Evolutionary conservation across 805 yeast genomes (phyloP).

Genomic region (Lachancea meyersii): DNA sequence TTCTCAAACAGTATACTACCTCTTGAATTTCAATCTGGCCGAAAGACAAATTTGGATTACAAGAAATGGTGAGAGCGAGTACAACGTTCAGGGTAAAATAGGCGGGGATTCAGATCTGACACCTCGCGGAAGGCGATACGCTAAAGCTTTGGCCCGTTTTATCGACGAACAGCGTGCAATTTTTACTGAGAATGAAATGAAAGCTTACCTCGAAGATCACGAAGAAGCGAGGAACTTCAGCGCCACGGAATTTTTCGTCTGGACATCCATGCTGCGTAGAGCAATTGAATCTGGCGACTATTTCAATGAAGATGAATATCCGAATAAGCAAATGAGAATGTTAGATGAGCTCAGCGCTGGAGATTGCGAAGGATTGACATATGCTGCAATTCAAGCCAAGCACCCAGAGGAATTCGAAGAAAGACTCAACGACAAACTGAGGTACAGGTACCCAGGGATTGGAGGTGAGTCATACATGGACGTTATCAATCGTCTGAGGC

Average conservation of each 20-base stretch:
- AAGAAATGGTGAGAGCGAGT: constrained; percentile 88
- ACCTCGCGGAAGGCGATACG: constrained; percentile 66
- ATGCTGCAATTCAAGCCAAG: constrained; percentile 67
- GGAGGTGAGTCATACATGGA: constrained; percentile 96
- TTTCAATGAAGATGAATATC: constrained; percentile 69
- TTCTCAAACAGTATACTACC: constrained; percentile 86
- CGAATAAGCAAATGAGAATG: constrained; percentile 85
- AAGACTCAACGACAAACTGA: constrained; percentile 68
- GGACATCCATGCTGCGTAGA: constrained; percentile 84
- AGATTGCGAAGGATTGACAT: constrained; percentile 85
- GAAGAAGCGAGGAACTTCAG: constrained; percentile 26
- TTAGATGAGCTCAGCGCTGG: constrained; percentile 93
- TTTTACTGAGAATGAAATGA: constrained; percentile 58
- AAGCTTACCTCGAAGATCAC: constrained; percentile 33
- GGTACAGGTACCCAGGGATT: constrained; percentile 91
- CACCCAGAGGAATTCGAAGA: constrained; percentile 76
- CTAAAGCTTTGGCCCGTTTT: constrained; percentile 67
- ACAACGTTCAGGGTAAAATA: constrained; percentile 76
- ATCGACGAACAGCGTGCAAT: constrained; percentile 63
- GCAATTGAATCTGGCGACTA: constrained; percentile 70
- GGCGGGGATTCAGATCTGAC: constrained; percentile 90
- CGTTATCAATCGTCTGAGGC: constrained; percentile 83
- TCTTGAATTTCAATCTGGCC: constrained; percentile 79
- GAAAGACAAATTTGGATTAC: constrained; percentile 93
- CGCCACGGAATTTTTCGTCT: constrained; percentile 73